Evolutionary conservation across 2,329 filamentous ascomycete species (phyloP).

Genomic region (Rosellinia necatrix): DNA sequence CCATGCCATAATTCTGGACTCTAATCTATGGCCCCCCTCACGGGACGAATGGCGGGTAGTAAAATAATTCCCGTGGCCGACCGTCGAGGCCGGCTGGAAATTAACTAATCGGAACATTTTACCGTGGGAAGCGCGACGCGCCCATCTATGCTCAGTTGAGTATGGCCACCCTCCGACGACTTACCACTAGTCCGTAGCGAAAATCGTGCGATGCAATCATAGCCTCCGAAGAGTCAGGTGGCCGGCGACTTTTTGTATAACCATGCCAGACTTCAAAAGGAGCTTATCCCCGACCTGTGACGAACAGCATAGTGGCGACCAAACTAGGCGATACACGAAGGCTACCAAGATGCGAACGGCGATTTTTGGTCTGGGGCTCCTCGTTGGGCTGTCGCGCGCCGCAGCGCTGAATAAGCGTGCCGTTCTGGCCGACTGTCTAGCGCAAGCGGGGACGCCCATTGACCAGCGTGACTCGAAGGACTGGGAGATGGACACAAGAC

Average conservation of each 20-base stretch:
- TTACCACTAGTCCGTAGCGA: slow-evolving; percentile 28
- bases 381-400: slow-evolving; percentile 31
- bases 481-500: slow-evolving; percentile 36
- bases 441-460: slow-evolving; percentile 29
- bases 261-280: slow-evolving; percentile 18
- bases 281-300: slow-evolving; percentile 2
- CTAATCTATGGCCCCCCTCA: slow-evolving; percentile 26
- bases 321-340: neutral
- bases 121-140: slow-evolving; percentile 30
- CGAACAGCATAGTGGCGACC: neutral
- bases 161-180: slow-evolving; percentile 26
- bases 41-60: slow-evolving; percentile 21
- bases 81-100: slow-evolving; percentile 31
- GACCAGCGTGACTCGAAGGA: slow-evolving; percentile 38
- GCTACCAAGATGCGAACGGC: slow-evolving; percentile 31
- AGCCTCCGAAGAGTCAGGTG: slow-evolving; percentile 16
- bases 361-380: slow-evolving; percentile 32
- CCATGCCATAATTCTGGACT: slow-evolving; percentile 14
- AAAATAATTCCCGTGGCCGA: slow-evolving; percentile 31
- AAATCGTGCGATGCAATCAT: slow-evolving; percentile 31
- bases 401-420: slow-evolving; percentile 36
- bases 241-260: slow-evolving; percentile 21
- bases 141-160: slow-evolving; percentile 32
- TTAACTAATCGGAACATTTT: slow-evolving; percentile 38
- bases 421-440: slow-evolving; percentile 38